These are phyloP conservation scores for Botrytis byssoidea DNA, from an alignment of 2,329 filamentous ascomycete genomes.

Conservation along the genomic window DNA sequence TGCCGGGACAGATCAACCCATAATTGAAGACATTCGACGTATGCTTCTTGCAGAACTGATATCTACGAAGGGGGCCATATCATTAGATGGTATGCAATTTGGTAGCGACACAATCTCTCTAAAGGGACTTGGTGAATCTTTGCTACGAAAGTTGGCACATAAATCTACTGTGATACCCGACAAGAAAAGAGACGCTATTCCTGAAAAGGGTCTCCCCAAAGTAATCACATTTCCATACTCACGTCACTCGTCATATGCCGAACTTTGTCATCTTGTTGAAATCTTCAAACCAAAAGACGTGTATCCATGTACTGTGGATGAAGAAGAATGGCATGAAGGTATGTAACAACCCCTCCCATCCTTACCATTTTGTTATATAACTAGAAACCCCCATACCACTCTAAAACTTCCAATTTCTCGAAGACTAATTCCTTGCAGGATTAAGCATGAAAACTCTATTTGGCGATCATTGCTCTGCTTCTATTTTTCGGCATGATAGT, in stretches of 20 bases:
- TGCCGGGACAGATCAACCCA: conserved; percentile 31
- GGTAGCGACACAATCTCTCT: conserved; percentile 30
- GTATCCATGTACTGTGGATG: conserved; percentile 76
- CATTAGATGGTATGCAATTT: conserved; percentile 31
- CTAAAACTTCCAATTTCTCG: neutral
- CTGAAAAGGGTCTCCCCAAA: conserved; percentile 25
- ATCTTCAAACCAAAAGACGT: conserved; percentile 72
- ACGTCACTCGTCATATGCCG: conserved; percentile 81
- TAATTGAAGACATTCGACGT: conserved; percentile 40
- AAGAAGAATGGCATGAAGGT: conserved; percentile 58
- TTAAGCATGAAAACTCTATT: conserved; percentile 70
- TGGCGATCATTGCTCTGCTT: conserved; percentile 62
- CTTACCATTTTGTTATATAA: neutral
- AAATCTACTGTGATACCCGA: conserved; percentile 13
- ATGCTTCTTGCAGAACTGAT: conserved; percentile 31
- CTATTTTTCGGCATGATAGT: conserved; percentile 63
- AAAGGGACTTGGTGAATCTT: conserved; percentile 27
- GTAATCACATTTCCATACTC: conserved; percentile 75
- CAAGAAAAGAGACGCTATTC: neutral
- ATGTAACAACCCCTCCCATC: neutral
- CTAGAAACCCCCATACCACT: neutral
- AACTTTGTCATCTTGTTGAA: conserved; percentile 69
- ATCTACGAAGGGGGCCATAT: conserved; percentile 30
- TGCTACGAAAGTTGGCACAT: conserved; percentile 29
- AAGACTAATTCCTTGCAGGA: conserved; percentile 33